A percentile compares a stretch with the other conserved stretches of the same genome.
These are phyloP conservation scores for Lyophyllum semitale DNA, from an alignment of 768 basidiomycete genomes.

Conservation along the genomic window DNA sequence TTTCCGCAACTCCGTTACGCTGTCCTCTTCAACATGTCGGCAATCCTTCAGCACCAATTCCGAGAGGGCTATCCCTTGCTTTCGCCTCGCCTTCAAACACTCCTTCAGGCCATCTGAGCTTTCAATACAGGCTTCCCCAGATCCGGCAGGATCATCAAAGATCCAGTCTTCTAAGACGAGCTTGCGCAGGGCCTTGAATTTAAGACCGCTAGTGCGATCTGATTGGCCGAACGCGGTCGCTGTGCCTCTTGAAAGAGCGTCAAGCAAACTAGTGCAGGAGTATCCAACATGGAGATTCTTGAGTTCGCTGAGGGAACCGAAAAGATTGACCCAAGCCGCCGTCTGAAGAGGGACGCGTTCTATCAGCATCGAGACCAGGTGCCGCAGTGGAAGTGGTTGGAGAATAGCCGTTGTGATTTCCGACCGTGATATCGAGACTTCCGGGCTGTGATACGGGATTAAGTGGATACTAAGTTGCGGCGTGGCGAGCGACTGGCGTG, in stretches of 20 bases:
- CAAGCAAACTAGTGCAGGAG: neutral
- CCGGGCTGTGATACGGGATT: no score
- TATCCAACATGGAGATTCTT: neutral
- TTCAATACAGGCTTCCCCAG: neutral
- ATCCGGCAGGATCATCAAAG: no score
- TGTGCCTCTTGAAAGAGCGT: neutral
- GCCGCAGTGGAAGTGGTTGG: neutral
- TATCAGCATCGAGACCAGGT: neutral
- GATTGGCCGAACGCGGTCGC: no score
- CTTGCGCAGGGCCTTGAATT: neutral
- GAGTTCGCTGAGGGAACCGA: neutral
- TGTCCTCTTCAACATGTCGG: neutral
- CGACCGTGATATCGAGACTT: neutral
- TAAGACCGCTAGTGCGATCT: neutral
- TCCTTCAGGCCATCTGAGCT: neutral
- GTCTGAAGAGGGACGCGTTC: neutral
- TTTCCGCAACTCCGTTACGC: neutral
- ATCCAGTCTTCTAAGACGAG: neutral
- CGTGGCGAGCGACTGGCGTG: neutral
- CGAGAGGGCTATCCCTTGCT: neutral
- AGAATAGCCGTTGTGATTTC: neutral
- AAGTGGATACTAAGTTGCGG: neutral
- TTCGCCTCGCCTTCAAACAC: neutral
- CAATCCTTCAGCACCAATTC: neutral
- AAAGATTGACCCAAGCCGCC: neutral